A percentile compares a stretch with the other conserved stretches of the same genome.
These are phyloP conservation scores for Laetiporus sulphureus DNA, from an alignment of 1,284 basidiomycete genomes.

Conservation along the genomic window DNA sequence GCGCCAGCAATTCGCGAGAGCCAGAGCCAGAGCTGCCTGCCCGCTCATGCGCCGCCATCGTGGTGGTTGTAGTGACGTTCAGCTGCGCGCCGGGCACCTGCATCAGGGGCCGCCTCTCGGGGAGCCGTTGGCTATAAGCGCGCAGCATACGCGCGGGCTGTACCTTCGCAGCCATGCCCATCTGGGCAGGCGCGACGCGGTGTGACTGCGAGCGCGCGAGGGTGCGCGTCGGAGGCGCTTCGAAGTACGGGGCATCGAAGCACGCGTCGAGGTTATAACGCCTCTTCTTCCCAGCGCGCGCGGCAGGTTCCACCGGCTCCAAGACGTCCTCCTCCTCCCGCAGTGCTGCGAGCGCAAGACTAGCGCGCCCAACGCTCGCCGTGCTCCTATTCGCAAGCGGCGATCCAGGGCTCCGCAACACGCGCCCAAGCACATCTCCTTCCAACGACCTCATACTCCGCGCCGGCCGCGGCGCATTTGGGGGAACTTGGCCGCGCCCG, in stretches of 20 bases:
- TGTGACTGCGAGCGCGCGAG: constrained; percentile 17
- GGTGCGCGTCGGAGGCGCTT: constrained; percentile 8
- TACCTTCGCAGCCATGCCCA: constrained; percentile 1
- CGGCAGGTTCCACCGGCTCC: neutral
- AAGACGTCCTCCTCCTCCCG: constrained; percentile 12
- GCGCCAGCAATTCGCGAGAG: no score
- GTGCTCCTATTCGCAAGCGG: constrained; percentile 13
- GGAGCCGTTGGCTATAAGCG: constrained; percentile 19
- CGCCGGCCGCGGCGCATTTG: constrained; percentile 8
- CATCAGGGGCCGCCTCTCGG: constrained; percentile 8
- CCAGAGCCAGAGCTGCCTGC: neutral
- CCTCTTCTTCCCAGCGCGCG: constrained; percentile 14
- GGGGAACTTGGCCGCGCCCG: constrained; percentile 19
- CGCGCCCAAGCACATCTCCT: constrained; percentile 2
- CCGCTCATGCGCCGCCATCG: constrained; percentile 9
- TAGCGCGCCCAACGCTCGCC: constrained; percentile 7
- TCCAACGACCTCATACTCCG: constrained; percentile 5
- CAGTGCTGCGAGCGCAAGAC: constrained; percentile 11
- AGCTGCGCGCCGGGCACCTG: constrained; percentile 10
- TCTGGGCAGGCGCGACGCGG: constrained; percentile 11
- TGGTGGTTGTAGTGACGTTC: constrained; percentile 18
- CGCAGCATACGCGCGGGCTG: constrained; percentile 10
- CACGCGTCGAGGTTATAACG: constrained; percentile 4
- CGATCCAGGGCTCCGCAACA: constrained; percentile 12
- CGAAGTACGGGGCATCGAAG: neutral